Conservation (phyloP, 192 early-diverging fungal genomes). For the Physocladia obscura region DNA sequence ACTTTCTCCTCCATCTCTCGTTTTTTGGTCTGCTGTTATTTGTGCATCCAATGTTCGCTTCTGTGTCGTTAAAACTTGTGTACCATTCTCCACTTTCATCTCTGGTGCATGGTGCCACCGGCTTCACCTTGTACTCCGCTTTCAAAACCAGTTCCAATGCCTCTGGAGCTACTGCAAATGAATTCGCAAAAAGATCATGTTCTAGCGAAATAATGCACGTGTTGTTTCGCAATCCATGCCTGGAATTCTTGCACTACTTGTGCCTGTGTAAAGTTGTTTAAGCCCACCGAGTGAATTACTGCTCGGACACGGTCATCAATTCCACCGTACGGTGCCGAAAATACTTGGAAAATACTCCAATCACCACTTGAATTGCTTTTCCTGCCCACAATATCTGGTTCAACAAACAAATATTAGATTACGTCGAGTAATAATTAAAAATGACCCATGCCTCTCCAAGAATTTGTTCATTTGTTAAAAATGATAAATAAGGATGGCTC, state of each 20-base stretch:
- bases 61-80: neutral
- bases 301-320: constrained; percentile 59
- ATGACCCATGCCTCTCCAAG: constrained; percentile 46
- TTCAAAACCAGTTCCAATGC: constrained; percentile 1
- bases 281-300: constrained; percentile 56
- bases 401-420: neutral
- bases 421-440: too few relatives aligned
- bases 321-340: constrained; percentile 69
- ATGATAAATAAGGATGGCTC: constrained; percentile 56
- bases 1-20: too few relatives aligned
- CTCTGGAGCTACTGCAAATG: neutral
- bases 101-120: constrained; percentile 3
- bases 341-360: constrained; percentile 55
- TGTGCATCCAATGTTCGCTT: too few relatives aligned
- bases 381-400: constrained; percentile 42
- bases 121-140: constrained; percentile 12
- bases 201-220: constrained; percentile 27
- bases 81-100: constrained; percentile 8
- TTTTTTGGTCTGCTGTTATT: too few relatives aligned
- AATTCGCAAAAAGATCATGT: constrained; percentile 14
- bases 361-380: constrained; percentile 47
- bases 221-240: constrained; percentile 7
- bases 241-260: neutral
- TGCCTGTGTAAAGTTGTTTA: constrained; percentile 17
- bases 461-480: constrained; percentile 61